phyloP scores from a whole-genome alignment of 2,329 filamentous ascomycete genomes.

The Phoma sp. region DNA sequence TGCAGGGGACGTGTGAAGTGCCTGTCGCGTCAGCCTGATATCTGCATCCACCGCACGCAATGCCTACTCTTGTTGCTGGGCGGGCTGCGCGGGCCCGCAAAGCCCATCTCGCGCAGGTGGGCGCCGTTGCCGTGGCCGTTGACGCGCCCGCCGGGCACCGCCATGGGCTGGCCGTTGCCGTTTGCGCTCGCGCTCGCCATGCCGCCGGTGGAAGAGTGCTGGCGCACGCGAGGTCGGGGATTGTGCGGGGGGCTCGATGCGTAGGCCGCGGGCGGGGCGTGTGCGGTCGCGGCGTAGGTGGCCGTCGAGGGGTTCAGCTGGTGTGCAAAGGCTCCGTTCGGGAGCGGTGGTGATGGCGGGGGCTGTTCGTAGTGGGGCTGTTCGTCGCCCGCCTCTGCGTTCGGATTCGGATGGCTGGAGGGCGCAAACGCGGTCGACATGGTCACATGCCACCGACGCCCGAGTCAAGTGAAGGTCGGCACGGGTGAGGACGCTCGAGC shows the following conservation, averaged over 20 bases:
- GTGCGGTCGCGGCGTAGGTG: background rate
- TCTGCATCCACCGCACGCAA: no score
- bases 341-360: slow-evolving; percentile 27
- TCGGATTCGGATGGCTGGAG: slow-evolving; percentile 24
- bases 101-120: slow-evolving; percentile 49
- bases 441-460: background rate
- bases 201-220: slow-evolving; percentile 35
- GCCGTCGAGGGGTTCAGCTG: slow-evolving; percentile 21
- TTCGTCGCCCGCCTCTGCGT: slow-evolving; percentile 26
- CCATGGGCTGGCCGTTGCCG: slow-evolving; percentile 44
- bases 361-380: slow-evolving; percentile 40
- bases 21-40: slow-evolving; percentile 66
- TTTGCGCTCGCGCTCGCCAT: slow-evolving; percentile 46
- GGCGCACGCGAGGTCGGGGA: slow-evolving; percentile 38
- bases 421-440: slow-evolving; percentile 37
- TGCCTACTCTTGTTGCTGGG: slow-evolving; percentile 58
- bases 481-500: no score
- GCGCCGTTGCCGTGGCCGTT: slow-evolving; percentile 41
- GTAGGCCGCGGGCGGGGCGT: slow-evolving; percentile 1
- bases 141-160: slow-evolving; percentile 46
- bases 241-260: slow-evolving; percentile 32
- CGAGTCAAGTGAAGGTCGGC: background rate
- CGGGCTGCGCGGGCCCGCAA: slow-evolving; percentile 54
- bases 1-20: slow-evolving; percentile 97
- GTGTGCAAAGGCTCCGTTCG: slow-evolving; percentile 10